Percentiles rank a stretch among this genome's conserved stretches.
Evolutionary conservation across 1,284 basidiomycete species (phyloP).

Genomic region (Ceratobasidium theobromae): DNA sequence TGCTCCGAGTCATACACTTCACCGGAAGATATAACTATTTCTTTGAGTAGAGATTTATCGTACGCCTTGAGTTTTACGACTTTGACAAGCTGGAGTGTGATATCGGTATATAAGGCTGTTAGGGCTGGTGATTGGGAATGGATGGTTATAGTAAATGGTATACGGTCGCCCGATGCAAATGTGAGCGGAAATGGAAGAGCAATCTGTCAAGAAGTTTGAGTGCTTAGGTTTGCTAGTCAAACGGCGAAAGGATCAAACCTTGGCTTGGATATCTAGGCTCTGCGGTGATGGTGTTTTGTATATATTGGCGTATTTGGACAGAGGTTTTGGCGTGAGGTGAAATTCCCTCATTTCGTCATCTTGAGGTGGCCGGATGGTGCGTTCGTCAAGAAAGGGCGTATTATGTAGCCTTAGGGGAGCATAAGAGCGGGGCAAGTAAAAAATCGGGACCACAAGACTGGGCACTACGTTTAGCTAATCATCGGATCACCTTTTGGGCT

Average conservation of each 20-base stretch:
- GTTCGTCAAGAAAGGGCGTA: too few relatives aligned
- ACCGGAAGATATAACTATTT: not conserved
- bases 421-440: not conserved
- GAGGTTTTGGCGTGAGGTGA: too few relatives aligned
- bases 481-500: not conserved
- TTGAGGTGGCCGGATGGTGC: too few relatives aligned
- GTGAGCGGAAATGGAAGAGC: slow-evolving; percentile 1
- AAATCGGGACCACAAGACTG: not conserved
- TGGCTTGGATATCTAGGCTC: not conserved
- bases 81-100: slow-evolving; percentile 15
- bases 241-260: not conserved
- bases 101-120: not conserved
- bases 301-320: too few relatives aligned
- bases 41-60: not conserved
- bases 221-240: not conserved
- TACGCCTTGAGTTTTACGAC: not conserved
- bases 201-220: not conserved
- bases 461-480: not conserved
- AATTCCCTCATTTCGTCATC: too few relatives aligned
- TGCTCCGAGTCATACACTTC: slow-evolving; percentile 12
- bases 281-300: too few relatives aligned
- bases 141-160: slow-evolving; percentile 9
- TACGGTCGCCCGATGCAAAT: slow-evolving; percentile 1
- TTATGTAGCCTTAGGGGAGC: not conserved
- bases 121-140: not conserved